Evolutionary conservation across 148 eudicot species (phyloP).

Genomic region (Spergularia marina): DNA sequence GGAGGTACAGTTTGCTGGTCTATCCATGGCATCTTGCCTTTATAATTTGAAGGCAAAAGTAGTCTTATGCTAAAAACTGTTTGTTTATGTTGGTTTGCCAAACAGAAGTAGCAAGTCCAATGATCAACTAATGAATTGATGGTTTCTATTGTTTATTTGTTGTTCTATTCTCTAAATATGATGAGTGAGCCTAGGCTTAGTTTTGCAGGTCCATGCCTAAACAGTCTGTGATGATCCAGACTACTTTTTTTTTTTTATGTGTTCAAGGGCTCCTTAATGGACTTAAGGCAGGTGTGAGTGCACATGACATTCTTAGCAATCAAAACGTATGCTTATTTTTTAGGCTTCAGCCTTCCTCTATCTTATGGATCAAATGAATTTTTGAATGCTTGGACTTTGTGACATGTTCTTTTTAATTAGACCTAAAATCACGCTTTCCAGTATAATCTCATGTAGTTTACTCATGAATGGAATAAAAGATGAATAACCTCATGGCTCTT

Average conservation of each 20-base stretch:
- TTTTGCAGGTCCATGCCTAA: constrained; percentile 73
- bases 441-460: constrained; percentile 9
- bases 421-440: not conserved
- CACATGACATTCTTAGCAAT: too few species aligned
- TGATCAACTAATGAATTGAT: not conserved
- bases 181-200: constrained; percentile 16
- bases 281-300: too few species aligned
- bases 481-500: not conserved
- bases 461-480: not conserved
- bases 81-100: constrained; percentile 11
- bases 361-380: not conserved
- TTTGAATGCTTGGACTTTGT: constrained; percentile 1
- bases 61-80: constrained; percentile 11
- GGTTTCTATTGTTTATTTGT: not conserved
- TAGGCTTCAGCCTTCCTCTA: too few species aligned
- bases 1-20: constrained; percentile 92
- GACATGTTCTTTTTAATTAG: not conserved
- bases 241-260: too few species aligned
- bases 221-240: too few species aligned
- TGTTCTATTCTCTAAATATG: not conserved
- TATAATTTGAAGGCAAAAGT: constrained; percentile 83
- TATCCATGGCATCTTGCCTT: constrained; percentile 74
- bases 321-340: constrained; percentile 38
- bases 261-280: too few species aligned
- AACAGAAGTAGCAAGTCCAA: not conserved